Conservation (phyloP, 1,284 basidiomycete species). For the Paramarasmius palmivorus region DNA sequence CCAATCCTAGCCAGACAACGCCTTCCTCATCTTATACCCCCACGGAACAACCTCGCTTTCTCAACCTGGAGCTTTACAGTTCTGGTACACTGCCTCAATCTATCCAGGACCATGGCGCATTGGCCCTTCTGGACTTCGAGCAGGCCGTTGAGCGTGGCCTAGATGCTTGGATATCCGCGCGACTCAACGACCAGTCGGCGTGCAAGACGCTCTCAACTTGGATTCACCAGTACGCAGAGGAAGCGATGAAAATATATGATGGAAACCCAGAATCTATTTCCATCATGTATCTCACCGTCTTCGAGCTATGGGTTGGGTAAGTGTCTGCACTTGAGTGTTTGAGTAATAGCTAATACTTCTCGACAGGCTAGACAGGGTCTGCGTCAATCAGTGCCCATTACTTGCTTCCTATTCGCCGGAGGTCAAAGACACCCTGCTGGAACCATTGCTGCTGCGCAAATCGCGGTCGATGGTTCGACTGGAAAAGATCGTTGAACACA, state of each 20-base stretch:
- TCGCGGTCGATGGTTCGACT: slow-evolving; percentile 27
- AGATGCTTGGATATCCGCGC: background rate
- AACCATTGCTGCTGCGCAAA: slow-evolving; percentile 39
- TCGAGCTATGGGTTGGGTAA: slow-evolving; percentile 15
- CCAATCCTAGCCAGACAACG: no score
- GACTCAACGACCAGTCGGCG: background rate
- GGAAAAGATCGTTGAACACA: slow-evolving; percentile 25
- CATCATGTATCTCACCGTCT: slow-evolving; percentile 31
- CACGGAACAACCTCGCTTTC: no score
- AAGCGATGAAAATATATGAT: slow-evolving; percentile 28
- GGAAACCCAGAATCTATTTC: slow-evolving; percentile 43
- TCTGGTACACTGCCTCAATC: no score
- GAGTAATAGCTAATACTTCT: background rate
- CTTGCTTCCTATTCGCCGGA: slow-evolving; percentile 46
- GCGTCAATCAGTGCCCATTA: slow-evolving; percentile 31
- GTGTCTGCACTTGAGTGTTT: slow-evolving; percentile 6
- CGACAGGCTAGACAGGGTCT: slow-evolving; percentile 36
- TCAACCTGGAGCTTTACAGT: no score
- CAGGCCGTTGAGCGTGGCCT: slow-evolving; percentile 1
- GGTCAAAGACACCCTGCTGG: slow-evolving; percentile 33
- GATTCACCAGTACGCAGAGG: slow-evolving; percentile 26
- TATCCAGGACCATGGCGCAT: no score
- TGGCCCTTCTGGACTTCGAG: background rate
- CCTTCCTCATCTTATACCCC: no score
- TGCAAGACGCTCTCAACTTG: slow-evolving; percentile 21